Base-by-base conservation (phyloP, 2,329 filamentous ascomycete genomes). In the Fragosphaeria purpurea region DNA sequence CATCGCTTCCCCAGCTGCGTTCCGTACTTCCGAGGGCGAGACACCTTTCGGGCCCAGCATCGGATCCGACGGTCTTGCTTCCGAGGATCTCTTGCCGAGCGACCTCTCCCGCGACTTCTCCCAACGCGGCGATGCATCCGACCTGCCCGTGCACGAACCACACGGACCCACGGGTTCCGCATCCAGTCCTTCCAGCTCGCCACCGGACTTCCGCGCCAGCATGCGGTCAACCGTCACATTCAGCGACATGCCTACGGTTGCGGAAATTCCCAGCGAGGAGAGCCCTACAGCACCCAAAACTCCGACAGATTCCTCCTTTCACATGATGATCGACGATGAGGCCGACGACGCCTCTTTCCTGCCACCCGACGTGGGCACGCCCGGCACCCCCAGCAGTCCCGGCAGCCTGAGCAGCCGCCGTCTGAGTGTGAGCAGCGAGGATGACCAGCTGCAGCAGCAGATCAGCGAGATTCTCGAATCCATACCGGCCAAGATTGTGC, bases 401-500 rank as follows among this genome's bases (percentile, higher is more conserved):
- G 44, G 11, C 4, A 47, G 44, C n/a, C 22, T 37, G 5, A 69
- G 61, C 50, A 66, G 68, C 0, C 60, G 63, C 31, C 63, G 66
- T 34, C 60, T 60, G 56, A 66, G 64, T 46, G 57, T 65, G 5
- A 67, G 67, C 50, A 67, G 66, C 48, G 69, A 75, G 0, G 80
- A 85, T 55, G 82, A 88, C 56, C 79, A 87, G 50, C 73, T 95
- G 11, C 86, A 88, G 57, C 80, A 83, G 55, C 88, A 90, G 62
- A 90, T 95, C 46, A 85, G 80, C 60, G 80, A 85, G 47, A 86
- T 94, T 51, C 75, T 94, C 40, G 80, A 81, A 52, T 84, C 77
- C 22, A 86, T 94, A 55, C 88, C 88, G 2, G 83, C 84, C 35
- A 82, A 83, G 55, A 94, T 97, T 59, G 83, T 82, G 47, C 74